Base-by-base conservation (phyloP, 148 eudicot species). In the Rhododendron mucronatum region DNA sequence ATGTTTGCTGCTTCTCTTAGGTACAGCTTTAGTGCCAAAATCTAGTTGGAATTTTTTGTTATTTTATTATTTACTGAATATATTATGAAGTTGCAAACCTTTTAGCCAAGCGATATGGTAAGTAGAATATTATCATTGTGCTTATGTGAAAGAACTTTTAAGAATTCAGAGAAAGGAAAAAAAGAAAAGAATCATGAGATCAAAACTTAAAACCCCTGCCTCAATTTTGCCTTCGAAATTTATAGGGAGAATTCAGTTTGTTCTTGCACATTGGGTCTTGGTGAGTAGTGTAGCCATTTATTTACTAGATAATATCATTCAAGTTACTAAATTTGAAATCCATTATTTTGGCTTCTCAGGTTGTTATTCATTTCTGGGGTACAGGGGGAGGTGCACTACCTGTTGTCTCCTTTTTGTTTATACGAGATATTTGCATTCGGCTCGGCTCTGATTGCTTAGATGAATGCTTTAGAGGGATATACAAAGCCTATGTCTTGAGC, bases 351-450 rank as follows among this genome's bases (percentile, higher is more conserved):
- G 86, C 71, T 57, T 90, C 85, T 88, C 93, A 97, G 99, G 98
- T 90, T 86, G 95, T 88, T 86, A 90, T 97, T 88, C 99, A 97
- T 84, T 95, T 93, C 89, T 97, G 99, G 99, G 98, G 98, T 73
- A 92, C 97, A 67, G 98, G 99, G 79, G 93, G 93, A 84, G 98
- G 95, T 83, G 94, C 94, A 84, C 90, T 95, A 81, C 93, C 98
- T 71, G 91, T 92, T 88, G 94, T 91, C 86, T 92, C 98, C 51
- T 94, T 97, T 85, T 88, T 95, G 81, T 97, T 95, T 88, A 73
- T 97, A 51, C 92, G 96, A 91, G 98, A 95, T 86, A 86, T 94
- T 37, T 97, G 98, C 84, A 86, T 95, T 67, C 94, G 95, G 63
- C 91, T 97, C 78, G 99, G 99, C 47, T 92, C 99, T 13, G 97